Percentiles rank a stretch among this genome's conserved stretches.
Conservation (phyloP, 1,284 basidiomycete genomes). For the Puccinia coronata region DNA sequence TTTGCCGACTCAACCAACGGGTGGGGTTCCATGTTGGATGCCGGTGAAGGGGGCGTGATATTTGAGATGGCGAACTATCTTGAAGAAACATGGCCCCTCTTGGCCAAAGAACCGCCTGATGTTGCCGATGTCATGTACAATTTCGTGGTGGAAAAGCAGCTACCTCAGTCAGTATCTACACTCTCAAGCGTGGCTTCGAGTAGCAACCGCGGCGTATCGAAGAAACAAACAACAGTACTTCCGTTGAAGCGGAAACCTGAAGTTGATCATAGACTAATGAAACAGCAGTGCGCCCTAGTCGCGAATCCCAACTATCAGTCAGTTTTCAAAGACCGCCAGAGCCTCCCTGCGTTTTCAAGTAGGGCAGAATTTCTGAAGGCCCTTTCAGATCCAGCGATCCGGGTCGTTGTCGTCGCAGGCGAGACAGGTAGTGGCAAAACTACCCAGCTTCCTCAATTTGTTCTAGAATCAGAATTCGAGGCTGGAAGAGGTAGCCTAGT, state of each 20-base stretch:
- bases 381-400: conserved; percentile 64
- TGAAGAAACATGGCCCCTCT: conserved; percentile 60
- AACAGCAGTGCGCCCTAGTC: conserved; percentile 19
- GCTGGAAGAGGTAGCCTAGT: conserved; percentile 68
- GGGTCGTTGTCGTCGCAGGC: conserved; percentile 78
- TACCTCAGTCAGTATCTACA: conserved; percentile 34
- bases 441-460: conserved; percentile 77
- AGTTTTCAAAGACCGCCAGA: conserved; percentile 66
- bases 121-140: conserved; percentile 56
- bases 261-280: conserved; percentile 18
- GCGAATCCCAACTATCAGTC: conserved; percentile 64
- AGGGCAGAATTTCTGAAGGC: conserved; percentile 68
- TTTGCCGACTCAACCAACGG: conserved; percentile 60
- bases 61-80: conserved; percentile 74
- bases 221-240: conserved; percentile 46
- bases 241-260: conserved; percentile 36
- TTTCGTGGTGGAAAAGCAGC: conserved; percentile 52
- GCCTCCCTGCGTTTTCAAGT: conserved; percentile 74
- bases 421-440: conserved; percentile 88
- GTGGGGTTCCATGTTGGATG: conserved; percentile 65
- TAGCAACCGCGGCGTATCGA: not conserved
- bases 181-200: not conserved
- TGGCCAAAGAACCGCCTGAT: conserved; percentile 57
- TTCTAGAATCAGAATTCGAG: conserved; percentile 75
- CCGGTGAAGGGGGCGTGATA: conserved; percentile 71